A percentile compares a stretch with the other conserved stretches of the same genome.
These are phyloP conservation scores for Cercophora samala DNA, from an alignment of 495 filamentous ascomycete species.

Conservation along the genomic window DNA sequence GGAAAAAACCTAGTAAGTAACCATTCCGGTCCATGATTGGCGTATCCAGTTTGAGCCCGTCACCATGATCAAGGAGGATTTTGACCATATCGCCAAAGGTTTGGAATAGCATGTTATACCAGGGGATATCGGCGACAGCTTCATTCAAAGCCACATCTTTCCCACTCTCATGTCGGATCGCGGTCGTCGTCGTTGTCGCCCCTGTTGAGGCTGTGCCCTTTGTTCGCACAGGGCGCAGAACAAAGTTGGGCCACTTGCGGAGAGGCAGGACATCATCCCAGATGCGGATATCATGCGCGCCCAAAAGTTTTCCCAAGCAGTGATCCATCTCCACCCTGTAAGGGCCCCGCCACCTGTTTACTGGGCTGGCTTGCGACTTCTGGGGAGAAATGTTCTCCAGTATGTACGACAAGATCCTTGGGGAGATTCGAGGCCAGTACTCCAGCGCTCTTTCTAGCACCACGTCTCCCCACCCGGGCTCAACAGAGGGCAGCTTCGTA, in stretches of 20 bases:
- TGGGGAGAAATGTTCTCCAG: too few relatives aligned
- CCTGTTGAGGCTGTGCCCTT: neutral
- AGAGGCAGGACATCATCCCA: neutral
- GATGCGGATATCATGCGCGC: neutral
- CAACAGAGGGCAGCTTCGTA: too few relatives aligned
- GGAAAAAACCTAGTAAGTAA: too few relatives aligned
- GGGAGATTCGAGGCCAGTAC: too few relatives aligned
- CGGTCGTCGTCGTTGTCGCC: neutral
- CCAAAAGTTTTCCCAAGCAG: neutral
- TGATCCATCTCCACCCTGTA: neutral
- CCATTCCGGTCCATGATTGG: neutral
- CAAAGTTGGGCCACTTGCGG: too few relatives aligned
- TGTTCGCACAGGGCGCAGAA: neutral
- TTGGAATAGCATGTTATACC: neutral
- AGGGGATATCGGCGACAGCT: too few relatives aligned
- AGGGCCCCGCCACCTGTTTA: too few relatives aligned
- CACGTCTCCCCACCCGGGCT: too few relatives aligned
- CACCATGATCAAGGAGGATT: neutral
- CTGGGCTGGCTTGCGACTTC: too few relatives aligned
- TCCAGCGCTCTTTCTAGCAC: too few relatives aligned
- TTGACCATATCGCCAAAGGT: neutral
- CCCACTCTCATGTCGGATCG: neutral
- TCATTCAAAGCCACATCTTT: neutral
- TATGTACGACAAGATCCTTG: too few relatives aligned
- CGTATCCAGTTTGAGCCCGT: neutral